Evolutionary conservation across 225 moss, liverwort and hornwort genomes (phyloP).

Genomic region (Rhytidiadelphus loreus): DNA sequence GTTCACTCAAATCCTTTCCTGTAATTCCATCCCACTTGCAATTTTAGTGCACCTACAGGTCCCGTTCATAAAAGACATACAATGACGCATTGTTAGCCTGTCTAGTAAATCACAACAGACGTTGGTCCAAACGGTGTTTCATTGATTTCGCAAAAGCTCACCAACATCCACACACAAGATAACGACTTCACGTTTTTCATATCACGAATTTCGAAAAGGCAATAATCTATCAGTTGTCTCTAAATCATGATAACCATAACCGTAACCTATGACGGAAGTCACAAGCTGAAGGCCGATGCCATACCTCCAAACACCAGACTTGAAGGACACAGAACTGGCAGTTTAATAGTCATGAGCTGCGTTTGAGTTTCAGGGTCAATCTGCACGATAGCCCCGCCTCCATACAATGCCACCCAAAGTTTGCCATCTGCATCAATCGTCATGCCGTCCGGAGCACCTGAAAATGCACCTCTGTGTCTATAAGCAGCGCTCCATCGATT

Average conservation of each 20-base stretch:
- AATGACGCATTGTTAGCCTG: neutral
- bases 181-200: neutral
- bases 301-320: constrained; percentile 42
- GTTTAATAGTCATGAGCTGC: constrained; percentile 15
- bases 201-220: neutral
- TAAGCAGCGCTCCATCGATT: neutral
- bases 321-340: constrained; percentile 40
- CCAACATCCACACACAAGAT: neutral
- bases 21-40: constrained; percentile 1
- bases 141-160: neutral
- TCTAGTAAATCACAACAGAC: neutral
- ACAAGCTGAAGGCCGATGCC: neutral
- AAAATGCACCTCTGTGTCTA: neutral
- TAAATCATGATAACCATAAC: neutral
- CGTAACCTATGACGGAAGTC: neutral
- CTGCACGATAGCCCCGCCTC: constrained; percentile 31
- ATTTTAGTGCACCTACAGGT: neutral
- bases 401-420: constrained; percentile 38
- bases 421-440: constrained; percentile 42
- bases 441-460: constrained; percentile 44
- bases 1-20: constrained; percentile 44
- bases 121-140: neutral
- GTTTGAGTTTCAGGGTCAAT: constrained; percentile 43
- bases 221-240: neutral
- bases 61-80: neutral